A percentile compares a stretch with the other conserved stretches of the same genome.
These are phyloP conservation scores for Canna indica DNA, from an alignment of 176 grass and related monocot species.

Conservation along the genomic window DNA sequence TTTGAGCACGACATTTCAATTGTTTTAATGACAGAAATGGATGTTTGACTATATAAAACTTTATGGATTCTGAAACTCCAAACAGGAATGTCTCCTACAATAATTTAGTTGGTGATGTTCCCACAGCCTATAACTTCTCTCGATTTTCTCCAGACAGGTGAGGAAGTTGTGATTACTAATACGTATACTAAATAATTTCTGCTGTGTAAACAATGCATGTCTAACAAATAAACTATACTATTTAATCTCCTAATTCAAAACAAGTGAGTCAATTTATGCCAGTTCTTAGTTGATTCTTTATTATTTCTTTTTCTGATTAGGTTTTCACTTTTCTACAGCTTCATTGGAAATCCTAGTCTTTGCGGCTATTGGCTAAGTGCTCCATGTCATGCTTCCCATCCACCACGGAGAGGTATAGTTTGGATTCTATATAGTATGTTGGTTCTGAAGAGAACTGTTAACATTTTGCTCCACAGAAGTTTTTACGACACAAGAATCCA, in stretches of 20 bases:
- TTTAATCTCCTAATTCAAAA: neutral
- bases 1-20: neutral
- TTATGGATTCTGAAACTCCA: neutral
- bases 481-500: too few relatives aligned
- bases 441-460: too few relatives aligned
- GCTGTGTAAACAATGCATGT: neutral
- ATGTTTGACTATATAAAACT: too few relatives aligned
- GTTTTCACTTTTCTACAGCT: constrained; percentile 30
- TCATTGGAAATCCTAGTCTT: constrained; percentile 71
- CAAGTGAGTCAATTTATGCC: neutral
- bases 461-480: too few relatives aligned
- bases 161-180: neutral
- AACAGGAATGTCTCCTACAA: constrained; percentile 93
- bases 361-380: constrained; percentile 76
- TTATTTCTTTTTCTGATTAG: constrained; percentile 3
- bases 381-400: constrained; percentile 39
- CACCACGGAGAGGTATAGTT: constrained; percentile 37
- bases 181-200: neutral
- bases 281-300: constrained; percentile 8
- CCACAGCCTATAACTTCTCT: constrained; percentile 76
- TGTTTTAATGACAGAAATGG: constrained; percentile 2
- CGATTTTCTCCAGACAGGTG: constrained; percentile 85
- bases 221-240: neutral
- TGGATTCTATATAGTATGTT: neutral
- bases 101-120: constrained; percentile 68